A percentile compares a stretch with the other conserved stretches of the same genome.
phyloP scores from a whole-genome alignment of 257 asterid species.

The Ballota nigra region DNA sequence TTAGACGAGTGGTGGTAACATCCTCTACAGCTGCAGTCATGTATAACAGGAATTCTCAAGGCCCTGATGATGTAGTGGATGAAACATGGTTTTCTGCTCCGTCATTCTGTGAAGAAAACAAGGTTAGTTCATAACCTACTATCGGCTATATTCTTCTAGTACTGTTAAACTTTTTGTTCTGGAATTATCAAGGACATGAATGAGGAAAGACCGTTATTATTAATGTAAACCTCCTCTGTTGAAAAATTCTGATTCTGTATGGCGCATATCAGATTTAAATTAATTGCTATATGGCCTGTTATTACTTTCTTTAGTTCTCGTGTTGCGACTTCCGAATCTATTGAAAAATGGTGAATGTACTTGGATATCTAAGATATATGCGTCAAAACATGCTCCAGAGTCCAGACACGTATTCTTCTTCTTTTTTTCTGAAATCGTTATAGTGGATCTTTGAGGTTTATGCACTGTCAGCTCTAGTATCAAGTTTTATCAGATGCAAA shows the following conservation, averaged over 20 bases:
- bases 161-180: background rate
- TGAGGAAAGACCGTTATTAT: background rate
- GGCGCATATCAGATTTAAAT: background rate
- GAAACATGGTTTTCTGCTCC: constrained; percentile 58
- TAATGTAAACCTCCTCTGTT: background rate
- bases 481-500: background rate
- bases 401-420: background rate
- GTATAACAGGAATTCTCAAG: constrained; percentile 15
- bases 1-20: constrained; percentile 51
- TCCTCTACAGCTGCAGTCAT: constrained; percentile 43
- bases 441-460: background rate
- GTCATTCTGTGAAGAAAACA: constrained; percentile 28
- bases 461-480: background rate
- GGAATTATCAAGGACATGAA: background rate
- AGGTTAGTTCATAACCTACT: constrained; percentile 24
- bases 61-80: constrained; percentile 32
- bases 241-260: too few species aligned
- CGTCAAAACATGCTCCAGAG: background rate
- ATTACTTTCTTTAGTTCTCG: background rate
- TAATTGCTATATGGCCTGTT: background rate
- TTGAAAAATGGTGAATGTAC: too few species aligned
- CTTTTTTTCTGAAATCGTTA: background rate
- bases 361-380: background rate
- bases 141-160: background rate
- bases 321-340: too few species aligned